Evolutionary conservation across 1,284 basidiomycete species (phyloP), one percentile per base, ranked within the genome.

Genomic region (Ganoderma meredithae): DNA sequence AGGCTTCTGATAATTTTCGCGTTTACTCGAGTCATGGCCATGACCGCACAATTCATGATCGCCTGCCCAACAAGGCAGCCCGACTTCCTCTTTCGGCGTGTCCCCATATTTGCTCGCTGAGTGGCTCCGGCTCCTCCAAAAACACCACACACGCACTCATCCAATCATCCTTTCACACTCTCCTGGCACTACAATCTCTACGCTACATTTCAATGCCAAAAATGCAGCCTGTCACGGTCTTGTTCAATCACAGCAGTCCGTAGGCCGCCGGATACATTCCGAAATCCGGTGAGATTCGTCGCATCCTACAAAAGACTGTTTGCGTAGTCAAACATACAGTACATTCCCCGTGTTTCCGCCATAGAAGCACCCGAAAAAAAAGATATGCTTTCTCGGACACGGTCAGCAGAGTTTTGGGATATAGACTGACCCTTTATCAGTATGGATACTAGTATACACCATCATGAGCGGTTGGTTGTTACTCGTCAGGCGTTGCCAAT

Each of bases 1-100:
- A 71, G 58, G 60, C 27, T 33, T 27, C 44, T 31, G 33, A 60
- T 27, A 59, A 44, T 64, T 53, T 64, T 68, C 19, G 63, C 2
- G 31, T 19, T 31, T 36, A 7, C 60, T 25, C 5, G 69, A 71
- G 66, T 49, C 63, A 64, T 64, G 60, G 58, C 41, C 63, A 60
- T 64, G 55, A 69, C 36, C 62, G 62, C 36, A 49, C 47, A 49
- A 49, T 49, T 49, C 47, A 49, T 31, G 60, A 62, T 52, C 60
- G 41, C 22, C 31, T 62, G 43, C 61, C 61, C 33, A 19, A 61
- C 22, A 31, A 31, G 60, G 60, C 43, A 62, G 27, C 31, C 43
- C 60, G 4, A 27, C 22, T 33, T n/a, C 60, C 60, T 49, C 43
- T 62, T 62, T 15, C 19, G 43, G 60, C 22, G 4, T 10, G 22